These are phyloP conservation scores for Physaria fendleri DNA, from an alignment of 345 rosid species.

Conservation along the genomic window DNA sequence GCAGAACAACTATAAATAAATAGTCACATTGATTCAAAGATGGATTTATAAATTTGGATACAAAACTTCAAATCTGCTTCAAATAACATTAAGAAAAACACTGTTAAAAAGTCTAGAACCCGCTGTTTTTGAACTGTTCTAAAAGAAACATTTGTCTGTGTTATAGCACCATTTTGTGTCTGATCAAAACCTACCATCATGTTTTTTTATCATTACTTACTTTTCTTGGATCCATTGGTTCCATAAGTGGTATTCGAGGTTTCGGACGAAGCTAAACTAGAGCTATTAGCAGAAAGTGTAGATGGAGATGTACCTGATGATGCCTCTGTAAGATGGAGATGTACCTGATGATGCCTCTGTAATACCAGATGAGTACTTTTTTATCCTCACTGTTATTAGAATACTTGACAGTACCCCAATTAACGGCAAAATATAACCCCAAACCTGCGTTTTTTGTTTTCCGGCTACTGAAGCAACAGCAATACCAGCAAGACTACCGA, in stretches of 20 bases:
- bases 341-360: slow-evolving; percentile 37
- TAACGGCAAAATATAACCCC: slow-evolving; percentile 68
- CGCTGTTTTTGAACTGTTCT: too few relatives aligned
- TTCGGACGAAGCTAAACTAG: slow-evolving; percentile 20
- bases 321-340: slow-evolving; percentile 31
- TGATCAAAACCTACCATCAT: slow-evolving; percentile 1
- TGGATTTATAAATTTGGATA: too few relatives aligned
- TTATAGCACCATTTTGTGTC: too few relatives aligned
- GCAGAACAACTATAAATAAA: too few relatives aligned
- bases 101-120: too few relatives aligned
- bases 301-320: slow-evolving; percentile 8
- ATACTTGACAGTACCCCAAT: slow-evolving; percentile 76
- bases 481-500: slow-evolving; percentile 94
- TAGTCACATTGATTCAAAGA: too few relatives aligned
- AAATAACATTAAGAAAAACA: too few relatives aligned
- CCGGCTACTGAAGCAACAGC: slow-evolving; percentile 75
- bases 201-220: slow-evolving; percentile 10
- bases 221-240: slow-evolving; percentile 22
- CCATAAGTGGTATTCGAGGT: background rate
- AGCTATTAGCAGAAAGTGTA: slow-evolving; percentile 26
- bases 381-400: slow-evolving; percentile 67
- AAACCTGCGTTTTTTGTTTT: slow-evolving; percentile 45
- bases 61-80: too few relatives aligned
- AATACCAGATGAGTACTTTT: slow-evolving; percentile 57
- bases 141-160: too few relatives aligned